Percentiles rank a stretch among this genome's conserved stretches.
Conservation (phyloP, 2,329 filamentous ascomycete genomes). For the Ramichloridium luteum region DNA sequence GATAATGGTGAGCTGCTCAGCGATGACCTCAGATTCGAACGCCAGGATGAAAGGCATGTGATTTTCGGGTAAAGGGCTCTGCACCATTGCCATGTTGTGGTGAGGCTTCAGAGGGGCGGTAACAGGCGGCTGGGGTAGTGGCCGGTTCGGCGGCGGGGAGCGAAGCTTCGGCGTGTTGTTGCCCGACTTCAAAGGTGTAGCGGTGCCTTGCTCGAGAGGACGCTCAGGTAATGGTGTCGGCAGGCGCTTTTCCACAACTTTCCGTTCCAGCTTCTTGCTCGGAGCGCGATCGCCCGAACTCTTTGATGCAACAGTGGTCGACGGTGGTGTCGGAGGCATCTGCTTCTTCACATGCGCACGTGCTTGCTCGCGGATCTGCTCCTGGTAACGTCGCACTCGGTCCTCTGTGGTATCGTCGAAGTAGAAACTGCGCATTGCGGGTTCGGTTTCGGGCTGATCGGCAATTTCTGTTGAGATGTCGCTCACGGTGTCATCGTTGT, state of each 20-base stretch:
- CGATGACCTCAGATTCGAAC: constrained; percentile 65
- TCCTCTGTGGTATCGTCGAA: constrained; percentile 34
- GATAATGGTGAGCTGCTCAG: constrained; percentile 73
- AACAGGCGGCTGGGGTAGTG: constrained; percentile 9
- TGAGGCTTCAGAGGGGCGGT: neutral
- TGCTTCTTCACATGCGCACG: constrained; percentile 22
- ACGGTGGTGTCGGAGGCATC: constrained; percentile 31
- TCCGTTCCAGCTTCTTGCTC: constrained; percentile 1
- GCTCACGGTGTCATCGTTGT: constrained; percentile 41
- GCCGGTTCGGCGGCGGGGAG: constrained; percentile 12
- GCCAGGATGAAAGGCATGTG: constrained; percentile 72
- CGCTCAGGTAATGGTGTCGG: neutral
- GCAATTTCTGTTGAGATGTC: constrained; percentile 43
- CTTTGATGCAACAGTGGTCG: constrained; percentile 24
- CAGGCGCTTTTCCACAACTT: neutral
- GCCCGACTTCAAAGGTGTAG: too few relatives aligned
- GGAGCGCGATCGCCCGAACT: constrained; percentile 18
- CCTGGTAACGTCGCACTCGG: constrained; percentile 4
- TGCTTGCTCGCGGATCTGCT: constrained; percentile 27
- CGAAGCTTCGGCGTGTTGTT: constrained; percentile 10
- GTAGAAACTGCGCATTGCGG: constrained; percentile 37
- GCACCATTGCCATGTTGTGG: constrained; percentile 20
- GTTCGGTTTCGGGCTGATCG: constrained; percentile 31
- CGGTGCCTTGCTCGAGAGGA: too few relatives aligned
- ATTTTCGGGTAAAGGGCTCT: too few relatives aligned